Percentiles rank a stretch among this genome's conserved stretches.
Conservation (phyloP, 768 basidiomycete genomes). For the Phylloporus scabripes region DNA sequence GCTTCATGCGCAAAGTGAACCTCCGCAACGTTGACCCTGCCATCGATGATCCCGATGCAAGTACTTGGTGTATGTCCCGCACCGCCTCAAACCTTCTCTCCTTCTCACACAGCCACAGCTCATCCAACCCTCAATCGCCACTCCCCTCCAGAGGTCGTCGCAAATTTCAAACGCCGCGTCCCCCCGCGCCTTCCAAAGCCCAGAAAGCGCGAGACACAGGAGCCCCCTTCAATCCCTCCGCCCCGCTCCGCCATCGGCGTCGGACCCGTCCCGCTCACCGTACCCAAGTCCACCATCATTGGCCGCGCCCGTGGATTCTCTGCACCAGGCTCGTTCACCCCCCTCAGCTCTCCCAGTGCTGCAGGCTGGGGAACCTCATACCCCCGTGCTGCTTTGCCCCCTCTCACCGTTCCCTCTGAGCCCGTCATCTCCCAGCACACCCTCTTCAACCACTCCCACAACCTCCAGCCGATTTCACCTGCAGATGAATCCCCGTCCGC, state of each 20-base stretch:
- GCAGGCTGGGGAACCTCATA: constrained; percentile 57
- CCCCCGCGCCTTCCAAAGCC: constrained; percentile 89
- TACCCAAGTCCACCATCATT: constrained; percentile 36
- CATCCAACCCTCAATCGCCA: constrained; percentile 89
- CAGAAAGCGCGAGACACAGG: constrained; percentile 69
- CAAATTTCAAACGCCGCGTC: constrained; percentile 93
- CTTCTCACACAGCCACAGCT: constrained; percentile 43
- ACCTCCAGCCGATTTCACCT: constrained; percentile 62
- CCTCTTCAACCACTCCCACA: constrained; percentile 54
- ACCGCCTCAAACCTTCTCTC: constrained; percentile 14
- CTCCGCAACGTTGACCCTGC: constrained; percentile 92
- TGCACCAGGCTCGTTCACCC: constrained; percentile 75
- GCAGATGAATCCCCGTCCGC: constrained; percentile 62
- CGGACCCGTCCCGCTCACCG: constrained; percentile 60
- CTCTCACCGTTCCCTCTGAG: constrained; percentile 78
- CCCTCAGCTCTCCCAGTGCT: constrained; percentile 54
- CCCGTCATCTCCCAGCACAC: constrained; percentile 52
- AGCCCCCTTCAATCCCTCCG: constrained; percentile 64
- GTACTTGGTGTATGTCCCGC: constrained; percentile 84
- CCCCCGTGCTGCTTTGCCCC: constrained; percentile 64
- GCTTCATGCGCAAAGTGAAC: constrained; percentile 98
- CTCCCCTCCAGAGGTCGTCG: constrained; percentile 84
- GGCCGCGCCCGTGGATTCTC: constrained; percentile 75
- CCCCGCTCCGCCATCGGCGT: constrained; percentile 73
- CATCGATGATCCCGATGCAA: constrained; percentile 93